Conservation (phyloP, 2,329 filamentous ascomycete genomes). For the Raffaelea ambrosiae region DNA sequence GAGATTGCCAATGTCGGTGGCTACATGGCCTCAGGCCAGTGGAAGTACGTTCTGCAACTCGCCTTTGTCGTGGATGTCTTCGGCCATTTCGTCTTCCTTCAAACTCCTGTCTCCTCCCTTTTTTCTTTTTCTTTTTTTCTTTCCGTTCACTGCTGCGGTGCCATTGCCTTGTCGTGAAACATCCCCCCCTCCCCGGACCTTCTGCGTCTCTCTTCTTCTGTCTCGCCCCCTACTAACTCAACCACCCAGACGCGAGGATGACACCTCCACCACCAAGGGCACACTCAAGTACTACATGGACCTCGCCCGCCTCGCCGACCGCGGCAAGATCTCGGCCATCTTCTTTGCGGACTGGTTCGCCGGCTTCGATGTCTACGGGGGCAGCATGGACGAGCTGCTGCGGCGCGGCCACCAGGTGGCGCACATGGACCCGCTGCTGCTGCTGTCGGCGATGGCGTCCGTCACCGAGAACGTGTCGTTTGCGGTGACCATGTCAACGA, state of each 20-base stretch:
- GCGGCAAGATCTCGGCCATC: conserved; percentile 1
- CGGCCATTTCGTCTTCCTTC: no score
- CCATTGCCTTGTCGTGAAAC: no score
- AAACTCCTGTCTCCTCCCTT: no score
- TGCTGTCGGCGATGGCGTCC: conserved; percentile 7
- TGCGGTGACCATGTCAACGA: conserved; percentile 3
- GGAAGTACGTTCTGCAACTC: not conserved
- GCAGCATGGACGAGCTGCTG: not conserved
- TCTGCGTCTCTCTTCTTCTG: no score
- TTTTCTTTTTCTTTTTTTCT: not conserved
- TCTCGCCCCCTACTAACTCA: no score
- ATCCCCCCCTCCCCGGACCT: no score
- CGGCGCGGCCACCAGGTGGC: not conserved
- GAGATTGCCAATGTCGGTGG: not conserved
- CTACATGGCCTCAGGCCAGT: not conserved
- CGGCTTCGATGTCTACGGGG: not conserved
- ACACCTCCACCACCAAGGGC: conserved; percentile 1
- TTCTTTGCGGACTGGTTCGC: conserved; percentile 1
- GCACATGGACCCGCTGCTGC: not conserved
- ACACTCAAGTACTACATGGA: conserved; percentile 1
- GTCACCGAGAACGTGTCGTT: conserved; percentile 8
- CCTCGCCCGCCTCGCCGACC: conserved; percentile 1
- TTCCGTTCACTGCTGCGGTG: not conserved
- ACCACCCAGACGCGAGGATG: not conserved
- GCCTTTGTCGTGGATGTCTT: no score